phyloP scores from a whole-genome alignment of 352 stramenopile species.

The Phytophthora multivora region DNA sequence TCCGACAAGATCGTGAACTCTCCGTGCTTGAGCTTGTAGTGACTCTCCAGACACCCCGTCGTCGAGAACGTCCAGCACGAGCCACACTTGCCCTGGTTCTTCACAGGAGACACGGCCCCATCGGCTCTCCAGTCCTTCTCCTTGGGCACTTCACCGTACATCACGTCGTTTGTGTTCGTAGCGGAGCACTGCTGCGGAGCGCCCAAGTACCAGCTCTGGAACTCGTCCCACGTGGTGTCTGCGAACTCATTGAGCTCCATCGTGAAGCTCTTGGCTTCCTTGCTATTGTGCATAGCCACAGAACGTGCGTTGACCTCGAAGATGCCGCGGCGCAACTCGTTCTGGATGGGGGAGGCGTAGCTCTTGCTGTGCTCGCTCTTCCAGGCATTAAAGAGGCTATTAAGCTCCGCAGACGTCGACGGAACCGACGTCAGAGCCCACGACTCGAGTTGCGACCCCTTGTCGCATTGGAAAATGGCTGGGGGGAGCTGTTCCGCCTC shows the following conservation, averaged over 20 bases:
- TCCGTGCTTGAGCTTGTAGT: slow-evolving; percentile 93
- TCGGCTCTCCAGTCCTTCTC: slow-evolving; percentile 95
- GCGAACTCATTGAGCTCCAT: slow-evolving; percentile 84
- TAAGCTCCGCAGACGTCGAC: slow-evolving; percentile 29
- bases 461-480: slow-evolving; percentile 79
- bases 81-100: slow-evolving; percentile 98
- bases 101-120: slow-evolving; percentile 95
- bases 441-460: slow-evolving; percentile 16
- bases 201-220: slow-evolving; percentile 70
- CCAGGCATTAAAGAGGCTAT: slow-evolving; percentile 59
- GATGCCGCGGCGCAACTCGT: slow-evolving; percentile 54
- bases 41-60: slow-evolving; percentile 97
- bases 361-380: slow-evolving; percentile 44
- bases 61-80: slow-evolving; percentile 99
- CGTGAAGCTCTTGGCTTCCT: slow-evolving; percentile 49
- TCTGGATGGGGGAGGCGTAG: slow-evolving; percentile 57
- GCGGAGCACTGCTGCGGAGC: slow-evolving; percentile 78
- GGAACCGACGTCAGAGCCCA: slow-evolving; percentile 51
- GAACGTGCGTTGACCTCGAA: slow-evolving; percentile 68
- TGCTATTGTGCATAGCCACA: slow-evolving; percentile 66
- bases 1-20: slow-evolving; percentile 94
- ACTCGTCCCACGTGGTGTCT: slow-evolving; percentile 78
- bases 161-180: slow-evolving; percentile 37
- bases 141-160: slow-evolving; percentile 64
- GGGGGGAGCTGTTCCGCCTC: slow-evolving; percentile 69